Conservation (phyloP, 371 early-diverging fungal genomes). For the Mycotypha africana region DNA sequence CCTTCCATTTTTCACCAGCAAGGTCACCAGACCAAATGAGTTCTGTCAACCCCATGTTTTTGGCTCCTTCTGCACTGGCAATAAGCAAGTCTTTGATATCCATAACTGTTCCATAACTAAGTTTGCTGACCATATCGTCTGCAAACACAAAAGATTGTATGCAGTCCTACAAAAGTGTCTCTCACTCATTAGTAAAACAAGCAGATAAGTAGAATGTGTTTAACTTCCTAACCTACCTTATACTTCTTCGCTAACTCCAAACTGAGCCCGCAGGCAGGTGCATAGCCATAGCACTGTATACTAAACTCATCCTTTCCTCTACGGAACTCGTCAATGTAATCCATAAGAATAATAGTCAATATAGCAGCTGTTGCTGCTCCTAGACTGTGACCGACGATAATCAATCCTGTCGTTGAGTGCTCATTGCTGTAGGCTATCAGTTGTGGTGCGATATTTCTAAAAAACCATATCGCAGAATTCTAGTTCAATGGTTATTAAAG, state of each 20-base stretch:
- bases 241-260: conserved; percentile 38
- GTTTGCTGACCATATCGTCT: conserved; percentile 45
- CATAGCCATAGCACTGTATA: conserved; percentile 41
- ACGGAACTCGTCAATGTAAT: conserved; percentile 53
- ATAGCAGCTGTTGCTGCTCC: conserved; percentile 81
- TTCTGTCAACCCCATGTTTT: conserved; percentile 25
- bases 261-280: conserved; percentile 42
- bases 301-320: conserved; percentile 28
- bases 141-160: conserved; percentile 47
- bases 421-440: conserved; percentile 62
- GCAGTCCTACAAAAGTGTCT: conserved; percentile 16
- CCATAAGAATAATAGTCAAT: conserved; percentile 70
- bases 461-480: conserved; percentile 75
- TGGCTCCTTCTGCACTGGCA: conserved; percentile 38
- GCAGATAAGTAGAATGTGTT: too few relatives aligned
- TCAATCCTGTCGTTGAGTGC: conserved; percentile 53
- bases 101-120: conserved; percentile 48
- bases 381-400: conserved; percentile 79
- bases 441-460: conserved; percentile 63
- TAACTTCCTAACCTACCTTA: conserved; percentile 15
- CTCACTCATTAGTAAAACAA: neutral
- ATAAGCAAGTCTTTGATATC: conserved; percentile 43
- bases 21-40: conserved; percentile 28
- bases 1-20: conserved; percentile 33
- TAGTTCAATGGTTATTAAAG: too few relatives aligned